These are phyloP conservation scores for Schoenoplectus tabernaemontani DNA, from an alignment of 202 grass and related monocot species.

Conservation along the genomic window DNA sequence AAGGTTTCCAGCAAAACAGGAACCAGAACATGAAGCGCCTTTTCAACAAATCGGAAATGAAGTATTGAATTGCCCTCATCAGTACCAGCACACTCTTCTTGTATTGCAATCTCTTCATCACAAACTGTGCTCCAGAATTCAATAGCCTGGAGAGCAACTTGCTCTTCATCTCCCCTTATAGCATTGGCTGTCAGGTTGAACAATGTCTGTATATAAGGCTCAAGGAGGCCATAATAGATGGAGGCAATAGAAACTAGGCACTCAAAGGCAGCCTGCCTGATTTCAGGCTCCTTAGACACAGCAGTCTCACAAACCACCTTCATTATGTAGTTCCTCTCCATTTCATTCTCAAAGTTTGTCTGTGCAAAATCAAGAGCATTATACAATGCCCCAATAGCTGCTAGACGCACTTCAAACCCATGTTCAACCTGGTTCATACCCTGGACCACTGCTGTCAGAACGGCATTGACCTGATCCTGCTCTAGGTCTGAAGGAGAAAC, in stretches of 20 bases:
- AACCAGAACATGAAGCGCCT: conserved; percentile 46
- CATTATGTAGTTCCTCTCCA: conserved; percentile 63
- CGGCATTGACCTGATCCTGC: conserved; percentile 60
- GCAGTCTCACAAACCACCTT: conserved; percentile 62
- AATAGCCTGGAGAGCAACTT: conserved; percentile 60
- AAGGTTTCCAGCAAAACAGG: conserved; percentile 56
- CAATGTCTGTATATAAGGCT: conserved; percentile 48
- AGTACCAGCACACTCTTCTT: conserved; percentile 40
- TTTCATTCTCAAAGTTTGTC: conserved; percentile 53
- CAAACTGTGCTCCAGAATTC: conserved; percentile 65
- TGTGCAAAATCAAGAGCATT: conserved; percentile 71
- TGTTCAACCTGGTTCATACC: conserved; percentile 49
- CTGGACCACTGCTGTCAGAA: conserved; percentile 66
- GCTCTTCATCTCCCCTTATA: conserved; percentile 49
- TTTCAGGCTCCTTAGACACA: conserved; percentile 41
- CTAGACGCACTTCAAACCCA: conserved; percentile 48
- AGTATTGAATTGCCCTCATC: conserved; percentile 27
- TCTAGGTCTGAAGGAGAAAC: conserved; percentile 49
- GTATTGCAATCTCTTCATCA: conserved; percentile 48
- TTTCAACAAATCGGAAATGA: conserved; percentile 43
- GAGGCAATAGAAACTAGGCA: conserved; percentile 58
- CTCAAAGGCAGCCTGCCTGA: conserved; percentile 54
- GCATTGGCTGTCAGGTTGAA: conserved; percentile 62
- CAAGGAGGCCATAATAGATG: conserved; percentile 48
- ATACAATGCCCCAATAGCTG: conserved; percentile 44